A percentile compares a stretch with the other conserved stretches of the same genome.
phyloP scores from a whole-genome alignment of 164 flowering plant genomes.

The Stephania japonica region DNA sequence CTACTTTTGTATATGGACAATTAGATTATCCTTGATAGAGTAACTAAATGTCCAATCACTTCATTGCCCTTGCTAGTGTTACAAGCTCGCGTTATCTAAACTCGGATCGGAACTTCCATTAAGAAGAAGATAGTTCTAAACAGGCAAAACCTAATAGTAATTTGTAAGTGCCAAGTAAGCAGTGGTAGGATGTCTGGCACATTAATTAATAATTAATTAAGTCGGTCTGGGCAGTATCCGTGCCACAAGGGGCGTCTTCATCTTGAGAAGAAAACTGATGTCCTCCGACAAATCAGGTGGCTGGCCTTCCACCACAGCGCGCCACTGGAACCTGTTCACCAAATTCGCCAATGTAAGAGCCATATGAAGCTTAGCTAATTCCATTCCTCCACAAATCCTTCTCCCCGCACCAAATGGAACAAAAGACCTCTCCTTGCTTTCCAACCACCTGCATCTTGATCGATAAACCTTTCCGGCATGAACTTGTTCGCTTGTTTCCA shows the following conservation, averaged over 20 bases:
- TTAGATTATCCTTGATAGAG: too few relatives aligned
- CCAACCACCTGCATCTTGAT: not conserved
- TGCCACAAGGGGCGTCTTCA: constrained; percentile 20
- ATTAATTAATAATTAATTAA: too few relatives aligned
- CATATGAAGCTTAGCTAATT: constrained; percentile 18
- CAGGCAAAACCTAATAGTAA: too few relatives aligned
- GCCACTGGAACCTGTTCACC: constrained; percentile 18
- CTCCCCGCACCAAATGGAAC: constrained; percentile 22
- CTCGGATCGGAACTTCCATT: too few relatives aligned
- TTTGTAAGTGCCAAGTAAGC: too few relatives aligned
- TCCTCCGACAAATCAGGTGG: constrained; percentile 21
- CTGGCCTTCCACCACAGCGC: constrained; percentile 9
- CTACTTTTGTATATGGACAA: too few relatives aligned
- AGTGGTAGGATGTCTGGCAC: too few relatives aligned
- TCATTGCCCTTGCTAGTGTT: too few relatives aligned
- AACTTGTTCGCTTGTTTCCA: constrained; percentile 15
- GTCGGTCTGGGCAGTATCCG: not conserved
- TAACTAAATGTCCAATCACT: too few relatives aligned
- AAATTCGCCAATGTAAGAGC: constrained; percentile 16
- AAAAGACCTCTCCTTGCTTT: constrained; percentile 14
- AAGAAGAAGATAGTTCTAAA: too few relatives aligned
- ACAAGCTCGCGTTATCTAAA: too few relatives aligned
- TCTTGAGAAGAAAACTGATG: constrained; percentile 13
- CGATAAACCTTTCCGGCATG: constrained; percentile 19
- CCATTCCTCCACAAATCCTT: constrained; percentile 22